Percentiles rank a stretch among this genome's conserved stretches.
Evolutionary conservation across 805 yeast genomes (phyloP).

Genomic region (Lipomyces orientalis): DNA sequence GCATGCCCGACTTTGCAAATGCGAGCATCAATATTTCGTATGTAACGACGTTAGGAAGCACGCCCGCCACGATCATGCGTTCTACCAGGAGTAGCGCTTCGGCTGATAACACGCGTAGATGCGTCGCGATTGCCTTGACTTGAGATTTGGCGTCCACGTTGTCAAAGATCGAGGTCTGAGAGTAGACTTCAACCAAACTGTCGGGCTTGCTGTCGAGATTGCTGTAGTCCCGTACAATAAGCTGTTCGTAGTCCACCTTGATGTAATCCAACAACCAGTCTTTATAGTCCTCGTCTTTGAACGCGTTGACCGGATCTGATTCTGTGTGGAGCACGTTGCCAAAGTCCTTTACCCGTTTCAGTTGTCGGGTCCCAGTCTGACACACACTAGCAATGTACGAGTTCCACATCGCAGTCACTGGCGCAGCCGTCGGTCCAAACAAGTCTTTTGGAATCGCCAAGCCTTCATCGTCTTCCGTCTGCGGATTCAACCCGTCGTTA

Average conservation of each 20-base stretch:
- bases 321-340: constrained; percentile 1
- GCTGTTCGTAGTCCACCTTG: not conserved
- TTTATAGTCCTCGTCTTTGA: not conserved
- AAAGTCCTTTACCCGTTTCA: constrained; percentile 9
- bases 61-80: constrained; percentile 42
- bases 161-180: constrained; percentile 22
- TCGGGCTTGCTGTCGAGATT: not conserved
- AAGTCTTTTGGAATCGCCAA: not conserved
- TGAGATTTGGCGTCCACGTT: constrained; percentile 4
- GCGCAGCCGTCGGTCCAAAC: not conserved
- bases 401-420: constrained; percentile 17
- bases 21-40: constrained; percentile 45
- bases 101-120: constrained; percentile 16
- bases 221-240: not conserved
- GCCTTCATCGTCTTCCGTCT: constrained; percentile 1
- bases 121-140: not conserved
- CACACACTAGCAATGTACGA: constrained; percentile 16
- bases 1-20: constrained; percentile 41
- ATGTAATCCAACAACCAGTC: constrained; percentile 3
- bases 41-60: constrained; percentile 44
- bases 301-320: not conserved
- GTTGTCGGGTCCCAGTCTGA: constrained; percentile 10
- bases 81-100: constrained; percentile 39
- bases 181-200: not conserved
- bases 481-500: constrained; percentile 13